phyloP scores from a whole-genome alignment of 2,329 filamentous ascomycete species.

The Didymella lethalis region DNA sequence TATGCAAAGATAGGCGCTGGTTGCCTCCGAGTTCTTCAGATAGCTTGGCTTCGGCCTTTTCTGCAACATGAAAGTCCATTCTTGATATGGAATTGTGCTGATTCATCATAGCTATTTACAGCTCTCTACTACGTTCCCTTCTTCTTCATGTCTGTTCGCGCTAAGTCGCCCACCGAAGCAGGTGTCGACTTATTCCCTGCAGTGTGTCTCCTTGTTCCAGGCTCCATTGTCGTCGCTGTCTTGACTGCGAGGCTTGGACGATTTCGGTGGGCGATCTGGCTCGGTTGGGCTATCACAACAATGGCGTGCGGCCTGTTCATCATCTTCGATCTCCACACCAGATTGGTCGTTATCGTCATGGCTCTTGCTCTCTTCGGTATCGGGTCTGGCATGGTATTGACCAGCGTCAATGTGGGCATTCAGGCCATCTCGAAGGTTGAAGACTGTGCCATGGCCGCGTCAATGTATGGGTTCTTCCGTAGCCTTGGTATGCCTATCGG shows the following conservation, averaged over 20 bases:
- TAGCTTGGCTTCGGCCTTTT: too few species aligned
- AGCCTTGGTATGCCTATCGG: constrained; percentile 57
- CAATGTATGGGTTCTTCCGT: constrained; percentile 51
- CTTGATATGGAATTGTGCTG: not conserved
- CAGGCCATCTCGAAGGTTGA: constrained; percentile 49
- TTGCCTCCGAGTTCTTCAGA: too few species aligned
- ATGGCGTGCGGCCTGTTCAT: constrained; percentile 51
- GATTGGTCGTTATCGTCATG: constrained; percentile 47
- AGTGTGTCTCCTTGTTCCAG: constrained; percentile 44
- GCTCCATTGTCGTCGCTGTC: constrained; percentile 36
- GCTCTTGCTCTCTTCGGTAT: constrained; percentile 52
- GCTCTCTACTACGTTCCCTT: constrained; percentile 55
- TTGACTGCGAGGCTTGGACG: constrained; percentile 38
- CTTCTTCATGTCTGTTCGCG: constrained; percentile 52
- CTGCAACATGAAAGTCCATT: too few species aligned
- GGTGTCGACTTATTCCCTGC: constrained; percentile 52
- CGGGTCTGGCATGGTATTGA: constrained; percentile 54
- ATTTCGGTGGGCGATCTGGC: constrained; percentile 54
- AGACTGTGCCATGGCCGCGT: constrained; percentile 46
- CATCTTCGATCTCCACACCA: constrained; percentile 47
- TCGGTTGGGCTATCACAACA: constrained; percentile 52
- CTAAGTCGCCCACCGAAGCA: constrained; percentile 43
- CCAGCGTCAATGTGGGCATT: constrained; percentile 51
- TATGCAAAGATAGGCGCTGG: too few species aligned
- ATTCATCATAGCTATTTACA: constrained; percentile 48